Percentiles rank a stretch among this genome's conserved stretches.
phyloP scores from a whole-genome alignment of 441 rosid genomes.

The Pelargonium australe region DNA sequence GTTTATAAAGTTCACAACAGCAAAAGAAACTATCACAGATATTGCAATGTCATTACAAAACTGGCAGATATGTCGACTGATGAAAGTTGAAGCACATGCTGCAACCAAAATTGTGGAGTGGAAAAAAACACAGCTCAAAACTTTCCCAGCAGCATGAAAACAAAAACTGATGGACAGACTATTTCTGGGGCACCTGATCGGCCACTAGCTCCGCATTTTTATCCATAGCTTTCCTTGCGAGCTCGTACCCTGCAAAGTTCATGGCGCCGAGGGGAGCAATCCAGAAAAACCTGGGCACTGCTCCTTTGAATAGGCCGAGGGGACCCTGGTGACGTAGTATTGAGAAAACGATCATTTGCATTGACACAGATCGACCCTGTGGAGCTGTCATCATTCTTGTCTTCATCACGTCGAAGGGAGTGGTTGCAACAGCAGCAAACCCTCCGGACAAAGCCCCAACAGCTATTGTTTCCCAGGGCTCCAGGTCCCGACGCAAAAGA shows the following conservation, averaged over 20 bases:
- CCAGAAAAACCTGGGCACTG: constrained; percentile 93
- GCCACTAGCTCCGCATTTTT: constrained; percentile 43
- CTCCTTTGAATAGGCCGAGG: constrained; percentile 89
- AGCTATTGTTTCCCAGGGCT: constrained; percentile 80
- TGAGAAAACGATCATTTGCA: constrained; percentile 65
- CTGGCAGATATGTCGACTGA: constrained; percentile 37
- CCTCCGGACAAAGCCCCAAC: constrained; percentile 98
- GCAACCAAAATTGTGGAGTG: constrained; percentile 13
- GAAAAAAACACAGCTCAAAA: constrained; percentile 21
- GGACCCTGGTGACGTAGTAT: constrained; percentile 82
- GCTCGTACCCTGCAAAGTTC: constrained; percentile 98
- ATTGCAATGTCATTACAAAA: constrained; percentile 16
- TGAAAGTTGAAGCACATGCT: constrained; percentile 23
- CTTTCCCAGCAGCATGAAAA: constrained; percentile 21
- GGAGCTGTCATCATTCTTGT: constrained; percentile 97
- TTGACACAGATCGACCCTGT: constrained; percentile 63
- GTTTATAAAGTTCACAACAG: no score
- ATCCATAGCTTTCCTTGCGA: constrained; percentile 78
- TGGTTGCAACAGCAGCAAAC: constrained; percentile 75
- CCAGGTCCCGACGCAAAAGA: constrained; percentile 70
- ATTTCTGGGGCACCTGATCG: constrained; percentile 30
- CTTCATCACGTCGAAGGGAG: constrained; percentile 97
- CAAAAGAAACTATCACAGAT: background rate
- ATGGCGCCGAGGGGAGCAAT: constrained; percentile 97
- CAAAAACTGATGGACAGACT: constrained; percentile 11